Percentiles rank a stretch among this genome's conserved stretches.
These are phyloP conservation scores for Phylloboletellus chloephorus DNA, from an alignment of 1,284 basidiomycete genomes.

Conservation along the genomic window DNA sequence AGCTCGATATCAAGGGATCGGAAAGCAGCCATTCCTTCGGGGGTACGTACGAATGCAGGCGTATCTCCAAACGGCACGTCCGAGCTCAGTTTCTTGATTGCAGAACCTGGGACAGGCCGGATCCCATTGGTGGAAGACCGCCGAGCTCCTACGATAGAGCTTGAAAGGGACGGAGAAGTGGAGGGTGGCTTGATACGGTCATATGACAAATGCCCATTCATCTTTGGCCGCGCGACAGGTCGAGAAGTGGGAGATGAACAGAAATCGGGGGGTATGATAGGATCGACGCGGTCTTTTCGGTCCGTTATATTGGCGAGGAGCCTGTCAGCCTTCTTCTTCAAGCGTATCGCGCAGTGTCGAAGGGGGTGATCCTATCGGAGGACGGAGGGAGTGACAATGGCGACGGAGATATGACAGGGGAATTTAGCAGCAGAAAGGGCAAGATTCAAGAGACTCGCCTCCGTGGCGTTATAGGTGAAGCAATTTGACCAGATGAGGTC, in stretches of 20 bases:
- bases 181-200: slow-evolving; percentile 16
- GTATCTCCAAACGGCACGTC: slow-evolving; percentile 56
- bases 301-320: slow-evolving; percentile 87
- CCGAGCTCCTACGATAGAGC: slow-evolving; percentile 9
- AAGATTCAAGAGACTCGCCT: slow-evolving; percentile 47
- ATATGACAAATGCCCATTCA: slow-evolving; percentile 26
- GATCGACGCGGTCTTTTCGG: slow-evolving; percentile 71
- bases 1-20: slow-evolving; percentile 47
- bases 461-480: slow-evolving; percentile 84
- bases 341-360: slow-evolving; percentile 68
- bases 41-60: slow-evolving; percentile 73
- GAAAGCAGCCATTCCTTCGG: slow-evolving; percentile 68
- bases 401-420: neutral
- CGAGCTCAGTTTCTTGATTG: slow-evolving; percentile 17
- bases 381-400: slow-evolving; percentile 27
- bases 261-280: slow-evolving; percentile 37
- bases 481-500: slow-evolving; percentile 98
- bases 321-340: slow-evolving; percentile 75
- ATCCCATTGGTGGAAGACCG: slow-evolving; percentile 16
- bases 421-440: neutral
- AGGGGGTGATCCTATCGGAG: slow-evolving; percentile 61
- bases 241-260: slow-evolving; percentile 20
- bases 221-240: slow-evolving; percentile 27
- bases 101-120: slow-evolving; percentile 10
- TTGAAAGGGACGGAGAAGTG: slow-evolving; percentile 8